Evolutionary conservation across 805 yeast species (phyloP).

Genomic region (Metschnikowia baotianmanensis): DNA sequence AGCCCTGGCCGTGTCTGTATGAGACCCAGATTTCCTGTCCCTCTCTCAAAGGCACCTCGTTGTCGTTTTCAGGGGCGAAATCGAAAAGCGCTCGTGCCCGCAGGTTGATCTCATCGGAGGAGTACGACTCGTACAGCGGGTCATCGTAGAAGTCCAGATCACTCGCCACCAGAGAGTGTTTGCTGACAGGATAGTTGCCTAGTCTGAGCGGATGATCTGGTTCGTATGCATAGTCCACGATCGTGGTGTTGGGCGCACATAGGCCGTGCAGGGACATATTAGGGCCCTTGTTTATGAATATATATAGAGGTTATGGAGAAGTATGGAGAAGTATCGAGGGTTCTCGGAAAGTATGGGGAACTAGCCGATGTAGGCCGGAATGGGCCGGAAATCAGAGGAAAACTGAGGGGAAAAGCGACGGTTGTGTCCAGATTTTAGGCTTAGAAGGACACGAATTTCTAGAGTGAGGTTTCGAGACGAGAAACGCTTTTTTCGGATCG

Average conservation of each 20-base stretch:
- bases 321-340: too few species aligned
- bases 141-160: constrained; percentile 14
- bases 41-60: constrained; percentile 73
- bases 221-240: constrained; percentile 83
- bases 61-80: constrained; percentile 90
- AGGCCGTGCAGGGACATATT: constrained; percentile 10
- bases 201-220: constrained; percentile 66
- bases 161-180: constrained; percentile 8
- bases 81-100: constrained; percentile 87
- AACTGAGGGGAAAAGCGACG: too few species aligned
- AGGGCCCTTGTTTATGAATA: too few species aligned
- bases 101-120: constrained; percentile 39
- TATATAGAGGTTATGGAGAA: too few species aligned
- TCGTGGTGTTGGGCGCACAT: constrained; percentile 42
- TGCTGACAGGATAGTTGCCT: constrained; percentile 38
- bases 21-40: constrained; percentile 85
- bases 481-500: too few species aligned
- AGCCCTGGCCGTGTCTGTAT: constrained; percentile 96
- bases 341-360: too few species aligned
- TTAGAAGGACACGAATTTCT: too few species aligned
- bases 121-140: constrained; percentile 9
- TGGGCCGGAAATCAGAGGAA: too few species aligned
- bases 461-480: too few species aligned
- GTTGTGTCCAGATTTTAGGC: too few species aligned
- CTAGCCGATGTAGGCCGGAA: too few species aligned